Evolutionary conservation across 75 land plant species (phyloP).

Genomic region (Picea glauca): DNA sequence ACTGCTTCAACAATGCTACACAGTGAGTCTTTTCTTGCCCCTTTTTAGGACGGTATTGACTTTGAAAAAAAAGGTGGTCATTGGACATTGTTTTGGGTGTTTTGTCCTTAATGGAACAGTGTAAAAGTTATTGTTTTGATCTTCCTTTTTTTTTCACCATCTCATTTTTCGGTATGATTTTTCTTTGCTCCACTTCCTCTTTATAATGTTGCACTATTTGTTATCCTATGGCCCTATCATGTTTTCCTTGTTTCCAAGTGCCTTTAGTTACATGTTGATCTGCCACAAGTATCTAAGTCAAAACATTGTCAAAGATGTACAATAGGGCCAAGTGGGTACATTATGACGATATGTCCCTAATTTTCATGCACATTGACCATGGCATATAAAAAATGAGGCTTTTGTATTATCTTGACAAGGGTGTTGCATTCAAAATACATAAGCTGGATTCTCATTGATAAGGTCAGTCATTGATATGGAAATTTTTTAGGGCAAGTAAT

Average conservation of each 20-base stretch:
- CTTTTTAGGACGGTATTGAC: not conserved
- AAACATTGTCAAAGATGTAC: no score
- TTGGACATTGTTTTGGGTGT: no score
- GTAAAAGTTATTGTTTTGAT: no score
- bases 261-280: no score
- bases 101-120: no score
- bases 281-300: no score
- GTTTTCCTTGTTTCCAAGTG: not conserved
- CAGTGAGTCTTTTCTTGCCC: constrained; percentile 19
- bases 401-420: not conserved
- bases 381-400: not conserved
- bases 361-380: not conserved
- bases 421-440: not conserved
- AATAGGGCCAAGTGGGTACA: not conserved
- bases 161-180: not conserved
- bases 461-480: not conserved
- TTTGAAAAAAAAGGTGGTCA: not conserved
- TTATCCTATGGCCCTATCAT: not conserved
- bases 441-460: not conserved
- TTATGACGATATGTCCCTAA: not conserved
- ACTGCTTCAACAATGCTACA: constrained; percentile 68
- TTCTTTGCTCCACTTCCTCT: not conserved
- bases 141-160: no score
- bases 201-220: not conserved
- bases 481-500: not conserved